Base-by-base conservation (phyloP, 192 early-diverging fungal species). In the Polychytrium aggregatum region DNA sequence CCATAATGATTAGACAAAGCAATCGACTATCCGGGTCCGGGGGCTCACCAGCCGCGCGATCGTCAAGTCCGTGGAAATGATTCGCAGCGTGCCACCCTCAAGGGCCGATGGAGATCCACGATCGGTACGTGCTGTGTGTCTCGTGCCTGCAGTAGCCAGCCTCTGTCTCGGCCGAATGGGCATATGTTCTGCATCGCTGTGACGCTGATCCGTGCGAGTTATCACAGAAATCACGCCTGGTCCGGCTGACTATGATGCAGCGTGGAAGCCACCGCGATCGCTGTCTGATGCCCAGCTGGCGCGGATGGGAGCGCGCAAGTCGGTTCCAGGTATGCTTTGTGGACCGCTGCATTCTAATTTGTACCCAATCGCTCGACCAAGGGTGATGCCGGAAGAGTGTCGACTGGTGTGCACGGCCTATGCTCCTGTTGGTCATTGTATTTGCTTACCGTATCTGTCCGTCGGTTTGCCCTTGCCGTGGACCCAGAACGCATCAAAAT, bases 201-300 rank as follows among this genome's bases (percentile, higher is more conserved):
- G 14, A 53, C 25, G 11, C 29, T 11, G 20, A n/a, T 11, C 17
- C 18, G 27, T 16, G 21, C 25, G 13, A 7, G 20, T 16, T 4
- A 40, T 17, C 5, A 7, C 28, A 65, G 67, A 45, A 39, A 50
- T 33, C 37, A 69, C 53, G 7, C 73, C 73, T 16, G 73, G 73
- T 2, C 73, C 73, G 10, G 68, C 73, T 4, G 65, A 68, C 55
- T 76, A 76, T n/a, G n/a, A n/a, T n/a, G n/a, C 50, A 56, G 41
- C 29, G 48, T 63, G 11, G 35, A 47, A 24, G 46, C 56, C 46
- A 6, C 41, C 37, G 18, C 37, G 28, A 13, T 37, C 34, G 11
- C 4, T 64, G 2, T 43, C 53, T 8, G 51, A 55, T 3, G 63
- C 59, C 16, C 58, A 65, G 38, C 48, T 69, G 8, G 58, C 56